Percentiles rank a stretch among this genome's conserved stretches.
Conservation (phyloP, 2,329 filamentous ascomycete genomes). For the Pseudocercospora fuligena region DNA sequence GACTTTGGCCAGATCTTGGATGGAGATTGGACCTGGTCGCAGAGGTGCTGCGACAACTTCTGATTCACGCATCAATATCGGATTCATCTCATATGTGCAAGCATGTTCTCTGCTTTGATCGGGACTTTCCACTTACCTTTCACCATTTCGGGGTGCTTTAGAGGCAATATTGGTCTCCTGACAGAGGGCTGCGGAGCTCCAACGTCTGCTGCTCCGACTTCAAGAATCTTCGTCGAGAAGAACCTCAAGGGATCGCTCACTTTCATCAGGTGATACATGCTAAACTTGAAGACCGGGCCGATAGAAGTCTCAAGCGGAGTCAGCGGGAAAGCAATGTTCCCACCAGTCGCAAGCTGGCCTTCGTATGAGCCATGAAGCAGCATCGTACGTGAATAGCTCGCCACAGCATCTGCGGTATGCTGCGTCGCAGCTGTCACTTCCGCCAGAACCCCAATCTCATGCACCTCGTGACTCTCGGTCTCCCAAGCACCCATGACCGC, state of each 20-base stretch:
- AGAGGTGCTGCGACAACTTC: not conserved
- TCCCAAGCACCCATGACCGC: conserved; percentile 12
- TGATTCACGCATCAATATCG: not conserved
- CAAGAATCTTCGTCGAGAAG: not conserved
- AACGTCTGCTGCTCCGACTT: not conserved
- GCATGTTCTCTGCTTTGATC: not conserved
- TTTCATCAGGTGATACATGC: not conserved
- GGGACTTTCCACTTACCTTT: not conserved
- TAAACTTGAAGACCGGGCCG: conserved; percentile 3
- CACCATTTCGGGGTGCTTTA: not conserved
- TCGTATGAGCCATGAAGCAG: not conserved
- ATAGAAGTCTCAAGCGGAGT: not conserved
- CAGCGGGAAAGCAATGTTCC: not conserved
- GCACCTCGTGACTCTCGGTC: not conserved
- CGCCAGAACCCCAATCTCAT: conserved; percentile 13
- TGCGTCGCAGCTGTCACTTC: conserved; percentile 11
- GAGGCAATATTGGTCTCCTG: not conserved
- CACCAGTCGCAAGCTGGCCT: not conserved
- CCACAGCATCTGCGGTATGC: conserved; percentile 3
- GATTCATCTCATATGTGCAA: no score
- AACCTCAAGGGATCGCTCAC: not conserved
- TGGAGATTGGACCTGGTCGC: not conserved
- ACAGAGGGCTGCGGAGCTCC: not conserved
- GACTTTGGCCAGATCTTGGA: conserved; percentile 29
- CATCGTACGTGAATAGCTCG: conserved; percentile 4